phyloP scores from a whole-genome alignment of 768 basidiomycete species.

The Mycena albidolilacea region DNA sequence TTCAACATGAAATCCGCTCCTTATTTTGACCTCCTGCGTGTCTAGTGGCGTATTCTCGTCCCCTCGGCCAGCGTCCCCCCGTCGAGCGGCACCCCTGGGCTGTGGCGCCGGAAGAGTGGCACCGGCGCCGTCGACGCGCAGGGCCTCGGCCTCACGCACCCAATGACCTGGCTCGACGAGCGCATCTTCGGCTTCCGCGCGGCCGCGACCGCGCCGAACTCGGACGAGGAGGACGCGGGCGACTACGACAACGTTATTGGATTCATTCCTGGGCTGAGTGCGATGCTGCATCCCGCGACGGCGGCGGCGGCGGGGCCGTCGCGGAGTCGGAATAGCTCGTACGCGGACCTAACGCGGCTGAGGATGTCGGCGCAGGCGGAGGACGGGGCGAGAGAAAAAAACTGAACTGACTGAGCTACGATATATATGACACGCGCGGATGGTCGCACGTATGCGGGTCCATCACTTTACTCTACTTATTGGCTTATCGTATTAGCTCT shows the following conservation, averaged over 20 bases:
- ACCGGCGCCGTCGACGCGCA: constrained; percentile 90
- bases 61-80: constrained; percentile 91
- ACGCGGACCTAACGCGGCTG: constrained; percentile 35
- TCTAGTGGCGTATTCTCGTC: constrained; percentile 82
- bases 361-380: constrained; percentile 25
- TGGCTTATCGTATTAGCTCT: no score
- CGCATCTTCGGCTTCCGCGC: constrained; percentile 82
- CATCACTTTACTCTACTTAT: no score
- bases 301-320: background rate
- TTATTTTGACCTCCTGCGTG: constrained; percentile 29
- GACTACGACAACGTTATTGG: constrained; percentile 94
- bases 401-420: no score
- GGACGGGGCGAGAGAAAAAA: background rate
- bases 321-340: constrained; percentile 37
- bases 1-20: constrained; percentile 19
- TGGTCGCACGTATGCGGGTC: no score
- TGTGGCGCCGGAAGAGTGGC: constrained; percentile 86
- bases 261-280: constrained; percentile 58
- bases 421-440: no score
- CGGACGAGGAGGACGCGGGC: constrained; percentile 92
- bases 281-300: background rate
- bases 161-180: constrained; percentile 97
- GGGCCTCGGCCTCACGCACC: constrained; percentile 77
- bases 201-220: constrained; percentile 80
- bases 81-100: constrained; percentile 78